Conservation (phyloP, 2,329 filamentous ascomycete species). For the Triangularia setosa region DNA sequence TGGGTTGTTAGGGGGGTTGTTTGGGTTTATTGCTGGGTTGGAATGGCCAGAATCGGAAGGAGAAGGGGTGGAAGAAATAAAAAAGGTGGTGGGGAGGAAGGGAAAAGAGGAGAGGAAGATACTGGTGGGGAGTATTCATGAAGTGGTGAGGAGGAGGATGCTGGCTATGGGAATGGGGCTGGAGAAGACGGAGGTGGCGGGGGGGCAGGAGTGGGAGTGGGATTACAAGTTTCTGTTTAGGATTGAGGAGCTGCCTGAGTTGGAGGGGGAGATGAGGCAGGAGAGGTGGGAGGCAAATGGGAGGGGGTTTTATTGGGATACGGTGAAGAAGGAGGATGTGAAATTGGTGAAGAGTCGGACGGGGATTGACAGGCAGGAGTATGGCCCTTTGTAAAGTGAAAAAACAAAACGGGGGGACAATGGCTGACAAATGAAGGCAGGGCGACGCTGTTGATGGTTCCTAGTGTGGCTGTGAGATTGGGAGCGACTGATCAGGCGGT, state of each 20-base stretch:
- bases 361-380: constrained; percentile 52
- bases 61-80: too few relatives aligned
- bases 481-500: constrained; percentile 44
- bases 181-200: constrained; percentile 22
- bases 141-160: constrained; percentile 32
- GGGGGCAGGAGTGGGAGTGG: constrained; percentile 32
- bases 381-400: constrained; percentile 27
- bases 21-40: constrained; percentile 27
- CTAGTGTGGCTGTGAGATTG: constrained; percentile 45
- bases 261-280: constrained; percentile 7
- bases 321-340: constrained; percentile 50
- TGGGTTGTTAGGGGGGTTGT: constrained; percentile 32
- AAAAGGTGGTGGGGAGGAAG: too few relatives aligned
- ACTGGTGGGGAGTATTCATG: constrained; percentile 40
- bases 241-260: constrained; percentile 35
- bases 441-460: constrained; percentile 41
- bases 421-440: constrained; percentile 9
- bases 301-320: constrained; percentile 50
- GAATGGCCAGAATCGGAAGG: background rate
- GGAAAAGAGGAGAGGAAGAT: background rate
- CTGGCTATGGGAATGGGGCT: constrained; percentile 25
- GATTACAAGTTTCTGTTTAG: constrained; percentile 58
- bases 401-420: background rate
- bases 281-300: constrained; percentile 39
- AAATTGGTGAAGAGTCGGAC: constrained; percentile 52